Conservation (phyloP, 2,329 filamentous ascomycete genomes). For the Talaromyces pinophilus region DNA sequence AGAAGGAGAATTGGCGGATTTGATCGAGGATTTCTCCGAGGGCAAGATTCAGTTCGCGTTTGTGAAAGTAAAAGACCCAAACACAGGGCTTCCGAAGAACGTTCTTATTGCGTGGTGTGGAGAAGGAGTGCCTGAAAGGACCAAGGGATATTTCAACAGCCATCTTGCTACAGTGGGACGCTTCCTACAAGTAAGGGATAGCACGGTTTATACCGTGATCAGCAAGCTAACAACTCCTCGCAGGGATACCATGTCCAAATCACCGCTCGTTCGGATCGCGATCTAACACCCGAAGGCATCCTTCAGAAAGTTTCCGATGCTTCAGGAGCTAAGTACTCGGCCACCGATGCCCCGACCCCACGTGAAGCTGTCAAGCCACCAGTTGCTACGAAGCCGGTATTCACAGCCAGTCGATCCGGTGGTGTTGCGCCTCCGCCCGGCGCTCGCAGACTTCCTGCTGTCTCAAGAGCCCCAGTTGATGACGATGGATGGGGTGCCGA, state of each 20-base stretch:
- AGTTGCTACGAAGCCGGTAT: constrained; percentile 84
- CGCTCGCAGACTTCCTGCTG: constrained; percentile 54
- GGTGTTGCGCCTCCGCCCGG: constrained; percentile 67
- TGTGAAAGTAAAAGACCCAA: constrained; percentile 93
- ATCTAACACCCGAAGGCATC: constrained; percentile 83
- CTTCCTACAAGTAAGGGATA: constrained; percentile 68
- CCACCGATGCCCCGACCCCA: constrained; percentile 55
- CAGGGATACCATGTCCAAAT: constrained; percentile 95
- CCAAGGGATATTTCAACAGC: constrained; percentile 97
- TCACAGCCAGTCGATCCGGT: constrained; percentile 70
- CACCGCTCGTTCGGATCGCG: constrained; percentile 85
- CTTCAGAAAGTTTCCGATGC: constrained; percentile 92
- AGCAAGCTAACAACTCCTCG: constrained; percentile 17
- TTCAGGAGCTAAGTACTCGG: constrained; percentile 91
- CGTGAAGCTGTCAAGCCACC: constrained; percentile 62
- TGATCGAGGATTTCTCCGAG: constrained; percentile 95
- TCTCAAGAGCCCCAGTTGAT: constrained; percentile 61
- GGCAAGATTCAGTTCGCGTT: constrained; percentile 96
- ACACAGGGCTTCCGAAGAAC: constrained; percentile 83
- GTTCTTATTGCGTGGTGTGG: constrained; percentile 96
- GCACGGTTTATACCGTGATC: constrained; percentile 22
- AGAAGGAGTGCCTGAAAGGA: constrained; percentile 95
- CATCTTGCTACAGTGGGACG: constrained; percentile 88
- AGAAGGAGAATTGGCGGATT: constrained; percentile 88
- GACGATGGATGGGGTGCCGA: constrained; percentile 93